Evolutionary conservation across 208 protist genomes (phyloP).

Genomic region (Trichomonas tenax): DNA sequence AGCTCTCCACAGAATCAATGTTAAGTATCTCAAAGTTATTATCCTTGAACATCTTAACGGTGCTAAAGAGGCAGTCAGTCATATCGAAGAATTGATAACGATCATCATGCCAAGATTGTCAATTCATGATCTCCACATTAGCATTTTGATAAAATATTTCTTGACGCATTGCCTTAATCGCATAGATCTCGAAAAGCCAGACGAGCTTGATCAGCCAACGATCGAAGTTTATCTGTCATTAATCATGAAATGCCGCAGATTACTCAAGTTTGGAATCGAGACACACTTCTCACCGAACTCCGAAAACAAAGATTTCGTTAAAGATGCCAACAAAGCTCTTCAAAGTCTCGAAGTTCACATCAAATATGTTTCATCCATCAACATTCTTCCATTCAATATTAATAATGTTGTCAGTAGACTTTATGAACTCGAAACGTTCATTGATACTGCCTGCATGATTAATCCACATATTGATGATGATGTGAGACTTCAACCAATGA

Average conservation of each 20-base stretch:
- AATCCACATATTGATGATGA: not conserved
- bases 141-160: too few relatives aligned
- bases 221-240: not conserved
- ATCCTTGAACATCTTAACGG: too few relatives aligned
- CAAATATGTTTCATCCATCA: not conserved
- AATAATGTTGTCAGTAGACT: not conserved
- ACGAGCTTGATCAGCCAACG: not conserved
- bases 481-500: not conserved
- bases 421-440: not conserved
- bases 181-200: too few relatives aligned
- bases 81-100: too few relatives aligned
- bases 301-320: too few relatives aligned
- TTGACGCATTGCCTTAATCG: too few relatives aligned
- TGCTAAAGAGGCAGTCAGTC: too few relatives aligned
- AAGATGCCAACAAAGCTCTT: too few relatives aligned
- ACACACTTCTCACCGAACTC: not conserved
- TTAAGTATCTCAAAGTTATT: too few relatives aligned
- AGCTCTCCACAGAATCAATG: too few relatives aligned
- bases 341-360: not conserved
- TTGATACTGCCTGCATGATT: not conserved
- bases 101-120: too few relatives aligned
- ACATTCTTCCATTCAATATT: not conserved
- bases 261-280: not conserved
- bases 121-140: too few relatives aligned
- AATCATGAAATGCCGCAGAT: not conserved